Conservation (phyloP, 306 rosid species). For the Ormosia semicastrata region DNA sequence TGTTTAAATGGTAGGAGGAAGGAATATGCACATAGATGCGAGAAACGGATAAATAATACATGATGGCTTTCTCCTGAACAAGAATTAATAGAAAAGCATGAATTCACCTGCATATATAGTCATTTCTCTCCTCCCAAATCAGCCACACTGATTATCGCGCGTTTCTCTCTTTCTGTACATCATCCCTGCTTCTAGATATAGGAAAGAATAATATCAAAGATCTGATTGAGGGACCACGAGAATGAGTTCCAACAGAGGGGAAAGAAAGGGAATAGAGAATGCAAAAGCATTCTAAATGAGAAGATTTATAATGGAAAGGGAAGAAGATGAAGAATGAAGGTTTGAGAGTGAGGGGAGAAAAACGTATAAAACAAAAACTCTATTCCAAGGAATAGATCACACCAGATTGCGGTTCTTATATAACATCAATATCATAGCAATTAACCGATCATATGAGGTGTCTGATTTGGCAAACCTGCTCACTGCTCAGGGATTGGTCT, state of each 20-base stretch:
- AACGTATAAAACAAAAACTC: conserved; percentile 13
- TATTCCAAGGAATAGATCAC: neutral
- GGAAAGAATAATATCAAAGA: neutral
- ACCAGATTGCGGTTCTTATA: neutral
- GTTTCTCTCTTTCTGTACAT: neutral
- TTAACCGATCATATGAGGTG: neutral
- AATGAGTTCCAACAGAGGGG: neutral
- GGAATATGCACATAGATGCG: neutral
- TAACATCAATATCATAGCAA: neutral
- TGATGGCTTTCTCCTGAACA: neutral
- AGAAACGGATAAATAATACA: neutral
- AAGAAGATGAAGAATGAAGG: neutral
- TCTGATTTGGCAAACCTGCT: conserved; percentile 10
- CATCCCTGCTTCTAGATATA: neutral
- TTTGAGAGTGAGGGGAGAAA: conserved; percentile 14
- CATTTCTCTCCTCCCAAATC: neutral
- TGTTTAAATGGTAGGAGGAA: no score
- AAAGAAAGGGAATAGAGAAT: neutral
- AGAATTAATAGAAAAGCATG: neutral
- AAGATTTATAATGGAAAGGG: neutral
- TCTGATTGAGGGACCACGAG: neutral
- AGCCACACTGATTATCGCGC: neutral
- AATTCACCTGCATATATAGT: neutral
- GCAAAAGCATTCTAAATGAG: neutral
- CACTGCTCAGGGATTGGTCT: neutral